phyloP scores from a whole-genome alignment of 129 eudicot genomes.

The Artemisia argyi region DNA sequence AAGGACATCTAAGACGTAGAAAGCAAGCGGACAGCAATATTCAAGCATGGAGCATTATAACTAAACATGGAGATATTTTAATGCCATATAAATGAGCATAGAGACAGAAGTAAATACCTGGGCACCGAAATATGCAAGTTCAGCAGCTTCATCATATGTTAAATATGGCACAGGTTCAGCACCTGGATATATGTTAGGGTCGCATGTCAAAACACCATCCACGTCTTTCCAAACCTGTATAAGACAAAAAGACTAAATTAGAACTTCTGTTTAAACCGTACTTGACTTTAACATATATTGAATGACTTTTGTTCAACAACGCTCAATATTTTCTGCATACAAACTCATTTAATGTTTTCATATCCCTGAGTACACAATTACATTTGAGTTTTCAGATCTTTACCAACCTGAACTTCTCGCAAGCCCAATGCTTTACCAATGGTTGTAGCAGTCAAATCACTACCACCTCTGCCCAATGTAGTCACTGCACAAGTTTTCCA shows the following conservation, averaged over 20 bases:
- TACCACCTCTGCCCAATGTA: slow-evolving; percentile 98
- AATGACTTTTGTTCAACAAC: not conserved
- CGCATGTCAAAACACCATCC: slow-evolving; percentile 98
- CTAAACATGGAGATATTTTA: not conserved
- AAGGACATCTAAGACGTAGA: slow-evolving; percentile 1
- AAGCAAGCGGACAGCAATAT: slow-evolving; percentile 1
- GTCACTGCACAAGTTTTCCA: slow-evolving; percentile 93
- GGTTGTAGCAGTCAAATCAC: slow-evolving; percentile 98
- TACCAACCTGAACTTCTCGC: slow-evolving; percentile 87
- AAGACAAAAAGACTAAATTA: not conserved
- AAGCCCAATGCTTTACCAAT: slow-evolving; percentile 96
- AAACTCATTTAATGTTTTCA: not conserved
- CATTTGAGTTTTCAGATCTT: slow-evolving; percentile 3
- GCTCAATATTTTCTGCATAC: not conserved
- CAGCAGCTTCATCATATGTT: slow-evolving; percentile 99
- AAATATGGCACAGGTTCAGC: slow-evolving; percentile 92
- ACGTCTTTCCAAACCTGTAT: slow-evolving; percentile 98
- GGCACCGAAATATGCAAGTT: slow-evolving; percentile 99
- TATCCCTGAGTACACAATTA: slow-evolving; percentile 1
- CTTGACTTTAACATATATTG: not conserved
- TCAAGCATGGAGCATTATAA: not conserved
- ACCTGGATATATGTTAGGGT: slow-evolving; percentile 71
- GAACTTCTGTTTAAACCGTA: too few species aligned
- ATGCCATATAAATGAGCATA: slow-evolving; percentile 5
- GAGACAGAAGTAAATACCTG: slow-evolving; percentile 59